phyloP scores from a whole-genome alignment of 106 monocot species.

The Allium fistulosum region DNA sequence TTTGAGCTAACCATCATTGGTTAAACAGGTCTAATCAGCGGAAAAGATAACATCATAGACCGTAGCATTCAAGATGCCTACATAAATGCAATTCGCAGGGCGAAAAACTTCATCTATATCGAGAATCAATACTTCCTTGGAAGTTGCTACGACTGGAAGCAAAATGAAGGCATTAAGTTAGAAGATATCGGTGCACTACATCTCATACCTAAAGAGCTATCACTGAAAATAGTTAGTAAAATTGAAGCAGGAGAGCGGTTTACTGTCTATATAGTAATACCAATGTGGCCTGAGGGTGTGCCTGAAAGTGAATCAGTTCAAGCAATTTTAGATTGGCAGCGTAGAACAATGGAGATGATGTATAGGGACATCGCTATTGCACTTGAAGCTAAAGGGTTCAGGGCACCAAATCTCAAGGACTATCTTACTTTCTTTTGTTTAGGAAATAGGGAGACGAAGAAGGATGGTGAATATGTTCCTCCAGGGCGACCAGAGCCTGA shows the following conservation, averaged over 20 bases:
- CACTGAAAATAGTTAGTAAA: constrained; percentile 56
- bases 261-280: constrained; percentile 58
- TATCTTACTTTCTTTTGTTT: constrained; percentile 66
- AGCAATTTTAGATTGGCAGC: constrained; percentile 67
- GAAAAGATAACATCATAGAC: constrained; percentile 49
- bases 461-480: constrained; percentile 28
- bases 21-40: constrained; percentile 32
- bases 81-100: constrained; percentile 48
- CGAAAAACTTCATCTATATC: constrained; percentile 59
- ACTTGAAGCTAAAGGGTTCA: constrained; percentile 25
- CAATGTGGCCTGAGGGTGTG: constrained; percentile 76
- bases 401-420: constrained; percentile 25
- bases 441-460: constrained; percentile 43
- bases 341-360: constrained; percentile 81
- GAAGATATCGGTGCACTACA: constrained; percentile 52
- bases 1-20: too few relatives aligned
- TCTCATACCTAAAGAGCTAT: constrained; percentile 58
- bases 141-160: constrained; percentile 50
- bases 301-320: constrained; percentile 58
- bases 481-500: constrained; percentile 33
- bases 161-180: constrained; percentile 23
- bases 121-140: constrained; percentile 72
- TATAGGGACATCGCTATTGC: constrained; percentile 34
- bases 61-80: constrained; percentile 66
- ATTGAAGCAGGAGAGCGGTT: constrained; percentile 65